Evolutionary conservation across 352 stramenopile species (phyloP).

Genomic region (Phytopythium delawarense): DNA sequence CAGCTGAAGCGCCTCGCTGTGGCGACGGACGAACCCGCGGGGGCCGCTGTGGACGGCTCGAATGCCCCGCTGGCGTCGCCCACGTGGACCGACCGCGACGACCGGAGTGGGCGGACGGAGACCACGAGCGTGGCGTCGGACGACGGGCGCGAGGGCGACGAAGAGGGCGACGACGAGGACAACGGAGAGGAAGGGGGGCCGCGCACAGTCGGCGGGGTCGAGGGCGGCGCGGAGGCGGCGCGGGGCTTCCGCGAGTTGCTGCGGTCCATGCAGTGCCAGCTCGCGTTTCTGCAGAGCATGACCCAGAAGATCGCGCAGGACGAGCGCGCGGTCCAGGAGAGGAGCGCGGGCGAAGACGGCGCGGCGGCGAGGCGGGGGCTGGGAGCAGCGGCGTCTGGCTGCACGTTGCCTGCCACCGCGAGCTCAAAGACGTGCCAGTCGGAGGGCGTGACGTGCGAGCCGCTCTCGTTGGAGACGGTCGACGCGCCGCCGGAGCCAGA

Average conservation of each 20-base stretch:
- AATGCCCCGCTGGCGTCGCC: not conserved
- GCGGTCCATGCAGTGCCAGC: slow-evolving; percentile 9
- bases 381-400: not conserved
- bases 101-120: slow-evolving; percentile 2
- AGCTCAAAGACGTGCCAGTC: slow-evolving; percentile 1
- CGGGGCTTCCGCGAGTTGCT: slow-evolving; percentile 5
- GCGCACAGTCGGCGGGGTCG: not conserved
- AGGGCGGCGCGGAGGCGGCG: not conserved
- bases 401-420: not conserved
- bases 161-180: not conserved
- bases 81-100: slow-evolving; percentile 3
- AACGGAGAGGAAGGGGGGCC: not conserved
- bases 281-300: slow-evolving; percentile 6
- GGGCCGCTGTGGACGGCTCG: not conserved
- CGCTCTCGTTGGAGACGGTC: not conserved
- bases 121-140: not conserved
- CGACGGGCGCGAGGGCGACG: not conserved
- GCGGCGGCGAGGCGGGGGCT: not conserved
- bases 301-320: slow-evolving; percentile 1
- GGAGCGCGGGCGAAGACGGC: not conserved
- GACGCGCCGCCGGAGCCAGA: not conserved
- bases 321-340: not conserved
- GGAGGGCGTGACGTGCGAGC: not conserved
- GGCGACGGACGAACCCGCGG: not conserved
- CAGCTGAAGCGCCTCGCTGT: not conserved